phyloP scores from a whole-genome alignment of 1,139 yeast genomes.

The Ogataea hybrid region DNA sequence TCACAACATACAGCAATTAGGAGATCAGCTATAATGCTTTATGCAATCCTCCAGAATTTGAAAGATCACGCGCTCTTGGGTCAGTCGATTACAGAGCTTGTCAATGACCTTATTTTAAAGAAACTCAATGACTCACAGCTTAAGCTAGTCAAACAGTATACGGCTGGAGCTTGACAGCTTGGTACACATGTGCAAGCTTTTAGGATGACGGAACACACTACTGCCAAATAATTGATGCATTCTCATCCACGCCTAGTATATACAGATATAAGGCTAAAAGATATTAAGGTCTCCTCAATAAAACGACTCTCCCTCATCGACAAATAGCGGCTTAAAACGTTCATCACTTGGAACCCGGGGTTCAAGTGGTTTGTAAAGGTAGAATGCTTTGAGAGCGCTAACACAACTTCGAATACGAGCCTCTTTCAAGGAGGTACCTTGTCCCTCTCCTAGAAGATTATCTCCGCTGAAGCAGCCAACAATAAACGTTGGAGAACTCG shows the following conservation, averaged over 20 bases:
- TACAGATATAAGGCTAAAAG: constrained; percentile 9
- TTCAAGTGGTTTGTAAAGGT: constrained; percentile 78
- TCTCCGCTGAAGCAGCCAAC: constrained; percentile 90
- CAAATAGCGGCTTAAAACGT: constrained; percentile 42
- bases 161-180: constrained; percentile 3
- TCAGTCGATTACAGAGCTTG: constrained; percentile 21
- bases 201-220: no score
- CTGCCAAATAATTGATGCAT: no score
- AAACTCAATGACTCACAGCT: constrained; percentile 24
- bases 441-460: constrained; percentile 89
- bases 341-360: constrained; percentile 62
- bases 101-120: constrained; percentile 26
- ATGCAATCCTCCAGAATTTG: constrained; percentile 21
- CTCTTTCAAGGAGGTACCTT: constrained; percentile 87
- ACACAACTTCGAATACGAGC: constrained; percentile 93
- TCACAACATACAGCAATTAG: constrained; percentile 23
- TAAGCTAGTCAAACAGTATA: constrained; percentile 25
- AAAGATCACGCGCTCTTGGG: constrained; percentile 17
- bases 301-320: constrained; percentile 54
- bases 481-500: constrained; percentile 81
- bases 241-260: constrained; percentile 9
- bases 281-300: constrained; percentile 15
- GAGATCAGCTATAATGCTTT: constrained; percentile 21
- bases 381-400: constrained; percentile 87
- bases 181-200: constrained; percentile 2